Base-by-base conservation (phyloP, 2,329 filamentous ascomycete species). In the Colletotrichum musae region DNA sequence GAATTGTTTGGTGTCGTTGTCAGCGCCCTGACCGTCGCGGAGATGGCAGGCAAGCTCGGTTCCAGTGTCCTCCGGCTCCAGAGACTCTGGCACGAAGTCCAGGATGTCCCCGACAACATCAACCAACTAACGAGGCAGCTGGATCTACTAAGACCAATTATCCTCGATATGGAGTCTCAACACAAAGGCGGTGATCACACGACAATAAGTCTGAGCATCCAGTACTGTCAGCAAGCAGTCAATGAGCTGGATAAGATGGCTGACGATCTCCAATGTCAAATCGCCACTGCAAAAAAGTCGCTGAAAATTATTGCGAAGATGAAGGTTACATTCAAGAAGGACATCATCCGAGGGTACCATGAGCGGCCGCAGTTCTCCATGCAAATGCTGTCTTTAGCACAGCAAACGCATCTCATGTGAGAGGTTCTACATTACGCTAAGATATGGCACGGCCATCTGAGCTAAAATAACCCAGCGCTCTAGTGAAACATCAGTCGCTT, bases 21-120 rank as follows among this genome's bases (percentile, higher is more conserved):
- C 36, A 70, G 56, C 66, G 58, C 50, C 36, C 5, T 70, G 16
- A 53, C 66, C 13, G 64, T 63, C 15, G 53, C 52, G n/a, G 59
- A 60, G n/a, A 39, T 68, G n/a, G 59, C 53, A 18, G 59, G 54
- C 5, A 64, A 54, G 16, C 26, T 60, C 4, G 68, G 64, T n/a
- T 16, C 24, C 24, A 52, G 53, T n/a, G 26, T 54, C 6, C 4
- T 62, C 18, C 64, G 60, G 18, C 28, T 70, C n/a, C 59, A 61
- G 21, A 32, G 15, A 7, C 41, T 71, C 4, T 70, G 57, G 61
- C 32, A 41, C 32, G 60, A 71, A 5, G 57, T 67, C 24, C 43
- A 63, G 10, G 62, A 70, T 3, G 61, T 57, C 2, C 66, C 62
- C 16, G 50, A 60, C 15, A 51, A 50, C 21, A 60, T 62, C 24